Conservation (phyloP, 345 rosid genomes). For the Streptanthus diversifolius region DNA sequence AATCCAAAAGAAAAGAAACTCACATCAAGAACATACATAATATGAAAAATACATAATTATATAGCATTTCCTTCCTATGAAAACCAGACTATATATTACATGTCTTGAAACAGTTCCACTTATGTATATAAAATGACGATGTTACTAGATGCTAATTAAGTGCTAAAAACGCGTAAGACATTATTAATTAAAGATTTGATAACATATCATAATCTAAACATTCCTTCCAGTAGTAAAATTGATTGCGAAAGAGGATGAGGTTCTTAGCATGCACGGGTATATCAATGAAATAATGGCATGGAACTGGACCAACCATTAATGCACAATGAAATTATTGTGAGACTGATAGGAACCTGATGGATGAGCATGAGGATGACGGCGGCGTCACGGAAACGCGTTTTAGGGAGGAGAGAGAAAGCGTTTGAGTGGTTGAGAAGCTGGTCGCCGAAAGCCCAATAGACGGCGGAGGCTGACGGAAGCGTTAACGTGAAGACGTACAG, state of each 20-base stretch:
- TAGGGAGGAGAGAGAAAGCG: conserved; percentile 92
- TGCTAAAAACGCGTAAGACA: no score
- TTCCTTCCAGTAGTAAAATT: not conserved
- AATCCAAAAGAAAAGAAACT: not conserved
- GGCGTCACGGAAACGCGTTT: conserved; percentile 65
- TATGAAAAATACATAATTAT: no score
- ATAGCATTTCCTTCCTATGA: no score
- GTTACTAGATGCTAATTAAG: no score
- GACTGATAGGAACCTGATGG: conserved; percentile 63
- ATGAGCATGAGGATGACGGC: conserved; percentile 96
- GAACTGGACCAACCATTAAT: conserved; percentile 23
- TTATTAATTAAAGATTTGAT: no score
- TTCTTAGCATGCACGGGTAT: not conserved
- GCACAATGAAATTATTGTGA: not conserved
- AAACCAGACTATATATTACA: no score
- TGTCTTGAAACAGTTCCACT: not conserved
- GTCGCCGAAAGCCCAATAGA: conserved; percentile 98
- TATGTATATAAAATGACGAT: no score
- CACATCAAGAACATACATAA: no score
- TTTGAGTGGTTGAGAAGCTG: conserved; percentile 80
- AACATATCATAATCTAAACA: not conserved
- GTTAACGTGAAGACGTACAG: conserved; percentile 93
- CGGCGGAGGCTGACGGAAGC: conserved; percentile 85
- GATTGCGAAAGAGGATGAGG: not conserved
- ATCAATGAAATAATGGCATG: not conserved